These are phyloP conservation scores for Pseudoturritis turrita DNA, from an alignment of 345 rosid species.

Conservation along the genomic window DNA sequence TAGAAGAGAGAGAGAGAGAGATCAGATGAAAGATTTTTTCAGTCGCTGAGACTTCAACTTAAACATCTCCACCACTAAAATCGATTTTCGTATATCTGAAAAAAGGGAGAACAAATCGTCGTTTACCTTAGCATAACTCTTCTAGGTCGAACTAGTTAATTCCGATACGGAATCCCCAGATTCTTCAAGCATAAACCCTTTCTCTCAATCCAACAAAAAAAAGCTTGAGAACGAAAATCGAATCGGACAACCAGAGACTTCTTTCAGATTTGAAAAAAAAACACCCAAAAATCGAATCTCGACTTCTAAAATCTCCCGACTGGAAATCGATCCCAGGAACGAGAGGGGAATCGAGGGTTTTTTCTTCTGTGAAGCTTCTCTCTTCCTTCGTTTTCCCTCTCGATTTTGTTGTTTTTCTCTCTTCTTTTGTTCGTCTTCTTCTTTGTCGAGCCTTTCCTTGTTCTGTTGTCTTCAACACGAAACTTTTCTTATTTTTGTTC, in stretches of 20 bases:
- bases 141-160: neutral
- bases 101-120: neutral
- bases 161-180: neutral
- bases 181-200: neutral
- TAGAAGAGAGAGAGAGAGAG: neutral
- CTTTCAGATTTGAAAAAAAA: conserved; percentile 9
- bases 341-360: neutral
- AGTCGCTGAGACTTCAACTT: neutral
- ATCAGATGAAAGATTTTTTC: neutral
- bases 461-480: conserved; percentile 12
- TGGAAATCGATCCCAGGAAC: conserved; percentile 14
- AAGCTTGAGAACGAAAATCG: neutral
- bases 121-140: conserved; percentile 2
- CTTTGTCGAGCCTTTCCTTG: conserved; percentile 14
- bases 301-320: neutral
- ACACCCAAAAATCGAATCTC: neutral
- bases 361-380: neutral
- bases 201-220: neutral
- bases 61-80: neutral
- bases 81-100: neutral
- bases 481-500: conserved; percentile 32
- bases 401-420: neutral
- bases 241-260: conserved; percentile 7
- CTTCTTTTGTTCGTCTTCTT: conserved; percentile 6
- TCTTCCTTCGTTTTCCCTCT: neutral